phyloP scores from a whole-genome alignment of 1,284 basidiomycete genomes.

The Phellopilus nigrolimitatus region DNA sequence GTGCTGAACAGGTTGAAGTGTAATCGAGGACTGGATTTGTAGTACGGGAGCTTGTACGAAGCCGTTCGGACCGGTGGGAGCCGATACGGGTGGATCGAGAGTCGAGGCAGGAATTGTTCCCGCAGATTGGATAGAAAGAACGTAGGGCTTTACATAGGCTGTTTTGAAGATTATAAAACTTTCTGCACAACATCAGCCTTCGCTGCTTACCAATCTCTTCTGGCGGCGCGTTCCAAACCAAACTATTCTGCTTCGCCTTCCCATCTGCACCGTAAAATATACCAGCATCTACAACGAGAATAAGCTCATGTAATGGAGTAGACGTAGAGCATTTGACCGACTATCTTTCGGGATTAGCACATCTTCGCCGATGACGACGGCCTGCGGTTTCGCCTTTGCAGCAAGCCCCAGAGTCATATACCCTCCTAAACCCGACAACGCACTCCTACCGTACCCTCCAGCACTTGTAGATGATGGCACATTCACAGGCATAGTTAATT shows the following conservation, averaged over 20 bases:
- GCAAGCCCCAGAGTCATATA: conserved; percentile 86
- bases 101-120: conserved; percentile 46
- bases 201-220: conserved; percentile 66
- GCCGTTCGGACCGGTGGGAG: conserved; percentile 26
- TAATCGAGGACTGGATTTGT: conserved; percentile 78
- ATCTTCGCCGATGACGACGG: conserved; percentile 63
- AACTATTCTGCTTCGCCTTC: conserved; percentile 52
- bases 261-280: conserved; percentile 70
- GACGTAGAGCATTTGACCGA: conserved; percentile 36
- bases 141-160: conserved; percentile 83
- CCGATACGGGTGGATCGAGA: conserved; percentile 29
- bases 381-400: conserved; percentile 63
- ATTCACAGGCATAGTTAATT: conserved; percentile 49
- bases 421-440: conserved; percentile 76
- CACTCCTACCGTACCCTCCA: conserved; percentile 56
- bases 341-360: conserved; percentile 78
- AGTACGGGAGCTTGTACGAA: conserved; percentile 54
- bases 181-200: background rate
- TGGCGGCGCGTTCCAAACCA: conserved; percentile 79
- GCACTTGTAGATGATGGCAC: conserved; percentile 37
- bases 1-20: conserved; percentile 59
- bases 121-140: conserved; percentile 75
- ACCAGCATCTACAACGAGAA: conserved; percentile 53
- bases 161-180: conserved; percentile 6
- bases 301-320: conserved; percentile 3